Percentiles rank a stretch among this genome's conserved stretches.
Conservation (phyloP, 2,329 filamentous ascomycete genomes). For the Zymoseptoria crescenta region DNA sequence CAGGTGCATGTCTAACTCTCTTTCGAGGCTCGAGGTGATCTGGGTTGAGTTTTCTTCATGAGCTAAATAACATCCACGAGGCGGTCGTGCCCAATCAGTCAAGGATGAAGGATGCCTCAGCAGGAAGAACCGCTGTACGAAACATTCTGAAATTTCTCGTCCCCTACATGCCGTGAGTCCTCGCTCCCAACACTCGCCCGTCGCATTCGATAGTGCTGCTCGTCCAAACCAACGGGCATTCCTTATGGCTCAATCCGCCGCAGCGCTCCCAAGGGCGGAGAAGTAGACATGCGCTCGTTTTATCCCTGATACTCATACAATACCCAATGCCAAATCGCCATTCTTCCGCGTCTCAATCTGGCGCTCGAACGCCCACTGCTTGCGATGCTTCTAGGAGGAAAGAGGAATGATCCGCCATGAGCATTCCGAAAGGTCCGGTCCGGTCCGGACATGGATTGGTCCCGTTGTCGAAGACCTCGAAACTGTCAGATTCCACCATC, state of each 20-base stretch:
- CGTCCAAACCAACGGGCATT: background rate
- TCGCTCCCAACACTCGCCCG: background rate
- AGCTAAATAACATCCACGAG: background rate
- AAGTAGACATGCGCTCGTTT: background rate
- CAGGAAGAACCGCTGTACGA: background rate
- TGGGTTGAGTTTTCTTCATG: background rate
- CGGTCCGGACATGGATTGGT: too few species aligned
- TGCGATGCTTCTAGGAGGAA: too few species aligned
- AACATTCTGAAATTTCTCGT: background rate
- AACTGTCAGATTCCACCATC: background rate
- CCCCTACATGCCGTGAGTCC: background rate
- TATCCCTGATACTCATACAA: background rate
- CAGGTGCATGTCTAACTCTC: background rate
- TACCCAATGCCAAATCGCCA: background rate
- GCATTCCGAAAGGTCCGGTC: too few species aligned
- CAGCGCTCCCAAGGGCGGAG: background rate
- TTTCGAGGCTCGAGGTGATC: background rate
- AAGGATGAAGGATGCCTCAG: background rate
- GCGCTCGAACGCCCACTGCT: background rate
- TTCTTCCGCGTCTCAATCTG: too few species aligned
- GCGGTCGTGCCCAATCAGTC: background rate
- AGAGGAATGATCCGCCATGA: too few species aligned
- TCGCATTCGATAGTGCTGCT: background rate
- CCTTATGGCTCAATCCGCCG: background rate
- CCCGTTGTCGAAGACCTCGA: too few species aligned